phyloP scores from a whole-genome alignment of 768 basidiomycete species.

The Auricularia sp. region DNA sequence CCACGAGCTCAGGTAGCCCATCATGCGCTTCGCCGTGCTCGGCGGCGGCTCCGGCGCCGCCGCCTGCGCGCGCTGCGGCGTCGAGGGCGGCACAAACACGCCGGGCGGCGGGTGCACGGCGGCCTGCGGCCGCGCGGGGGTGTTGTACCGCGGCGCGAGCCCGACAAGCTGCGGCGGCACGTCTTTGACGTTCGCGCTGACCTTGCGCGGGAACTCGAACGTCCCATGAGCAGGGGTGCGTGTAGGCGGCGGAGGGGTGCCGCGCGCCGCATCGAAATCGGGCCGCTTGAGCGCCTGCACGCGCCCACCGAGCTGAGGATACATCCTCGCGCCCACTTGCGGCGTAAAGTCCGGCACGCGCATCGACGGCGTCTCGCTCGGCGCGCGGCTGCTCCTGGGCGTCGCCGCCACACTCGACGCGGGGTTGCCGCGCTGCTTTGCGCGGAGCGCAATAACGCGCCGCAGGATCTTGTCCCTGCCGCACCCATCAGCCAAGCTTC shows the following conservation, averaged over 20 bases:
- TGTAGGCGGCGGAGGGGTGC: constrained; percentile 9
- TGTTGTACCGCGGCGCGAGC: constrained; percentile 41
- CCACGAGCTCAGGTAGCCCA: constrained; percentile 10
- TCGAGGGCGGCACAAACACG: background rate
- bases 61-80: background rate
- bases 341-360: constrained; percentile 48
- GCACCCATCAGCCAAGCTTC: background rate
- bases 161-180: background rate
- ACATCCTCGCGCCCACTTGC: constrained; percentile 15
- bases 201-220: background rate
- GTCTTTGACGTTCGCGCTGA: background rate
- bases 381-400: constrained; percentile 9
- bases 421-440: constrained; percentile 49
- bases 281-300: constrained; percentile 24
- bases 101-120: constrained; percentile 26
- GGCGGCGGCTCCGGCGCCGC: constrained; percentile 2
- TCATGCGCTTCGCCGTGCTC: constrained; percentile 6
- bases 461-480: constrained; percentile 40
- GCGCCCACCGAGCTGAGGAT: constrained; percentile 10
- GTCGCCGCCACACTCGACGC: constrained; percentile 32
- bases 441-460: constrained; percentile 45
- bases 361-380: constrained; percentile 19
- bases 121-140: constrained; percentile 41
- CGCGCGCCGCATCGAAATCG: background rate
- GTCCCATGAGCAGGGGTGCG: background rate